phyloP scores from a whole-genome alignment of 768 basidiomycete genomes.

The Trametes cingulata region DNA sequence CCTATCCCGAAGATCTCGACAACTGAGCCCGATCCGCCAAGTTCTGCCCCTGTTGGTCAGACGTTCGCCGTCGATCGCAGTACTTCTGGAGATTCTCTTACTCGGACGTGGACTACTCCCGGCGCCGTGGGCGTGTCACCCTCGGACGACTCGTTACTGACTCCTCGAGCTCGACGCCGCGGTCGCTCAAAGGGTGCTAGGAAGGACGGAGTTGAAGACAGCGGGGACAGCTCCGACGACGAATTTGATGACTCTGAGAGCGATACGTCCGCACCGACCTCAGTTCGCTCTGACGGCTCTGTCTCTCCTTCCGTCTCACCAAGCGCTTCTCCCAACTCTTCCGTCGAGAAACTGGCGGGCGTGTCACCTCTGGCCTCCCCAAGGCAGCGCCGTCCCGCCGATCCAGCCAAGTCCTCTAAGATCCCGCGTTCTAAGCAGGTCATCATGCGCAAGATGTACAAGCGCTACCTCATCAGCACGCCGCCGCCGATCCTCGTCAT shows the following conservation, averaged over 20 bases:
- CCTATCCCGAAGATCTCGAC: slow-evolving; percentile 59
- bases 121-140: slow-evolving; percentile 17
- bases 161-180: slow-evolving; percentile 30
- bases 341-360: slow-evolving; percentile 9
- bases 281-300: slow-evolving; percentile 37
- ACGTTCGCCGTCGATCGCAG: not conserved
- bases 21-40: slow-evolving; percentile 44
- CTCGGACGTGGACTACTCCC: slow-evolving; percentile 3
- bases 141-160: slow-evolving; percentile 32
- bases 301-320: slow-evolving; percentile 35
- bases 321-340: slow-evolving; percentile 10
- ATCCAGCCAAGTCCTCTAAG: slow-evolving; percentile 9
- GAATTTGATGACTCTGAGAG: slow-evolving; percentile 29
- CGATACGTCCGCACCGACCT: slow-evolving; percentile 30
- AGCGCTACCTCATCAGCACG: slow-evolving; percentile 87
- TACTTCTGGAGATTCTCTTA: not conserved
- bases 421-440: slow-evolving; percentile 55
- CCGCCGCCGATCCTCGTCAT: slow-evolving; percentile 89
- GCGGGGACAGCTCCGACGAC: slow-evolving; percentile 27
- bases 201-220: slow-evolving; percentile 12
- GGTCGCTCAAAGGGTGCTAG: slow-evolving; percentile 4
- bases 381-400: not conserved
- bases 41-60: slow-evolving; percentile 7
- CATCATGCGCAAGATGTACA: slow-evolving; percentile 83
- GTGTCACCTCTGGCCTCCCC: not conserved